A percentile compares a stretch with the other conserved stretches of the same genome.
Evolutionary conservation across 2,329 filamentous ascomycete species (phyloP).

Genomic region (Cladophialophora psammophila): DNA sequence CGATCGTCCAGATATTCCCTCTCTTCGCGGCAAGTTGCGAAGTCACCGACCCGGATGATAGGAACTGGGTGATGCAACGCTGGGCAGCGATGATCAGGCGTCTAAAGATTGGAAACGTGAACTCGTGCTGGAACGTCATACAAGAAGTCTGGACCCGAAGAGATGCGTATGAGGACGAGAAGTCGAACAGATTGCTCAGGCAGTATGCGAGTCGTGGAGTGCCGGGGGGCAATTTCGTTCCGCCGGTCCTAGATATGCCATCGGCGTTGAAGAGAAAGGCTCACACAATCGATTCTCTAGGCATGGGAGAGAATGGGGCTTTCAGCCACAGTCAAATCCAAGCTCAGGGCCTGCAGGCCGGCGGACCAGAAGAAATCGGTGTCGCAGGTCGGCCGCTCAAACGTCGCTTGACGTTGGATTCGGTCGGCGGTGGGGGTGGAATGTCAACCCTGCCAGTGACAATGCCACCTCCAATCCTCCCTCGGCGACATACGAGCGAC

Average conservation of each 20-base stretch:
- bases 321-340: constrained; percentile 16
- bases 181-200: constrained; percentile 44
- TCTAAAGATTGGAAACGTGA: constrained; percentile 72
- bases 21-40: constrained; percentile 73
- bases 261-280: constrained; percentile 35
- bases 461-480: constrained; percentile 9
- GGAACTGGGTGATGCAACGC: constrained; percentile 68
- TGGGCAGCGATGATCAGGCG: constrained; percentile 68
- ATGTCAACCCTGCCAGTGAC: constrained; percentile 7
- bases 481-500: constrained; percentile 44
- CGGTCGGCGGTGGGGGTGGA: constrained; percentile 4
- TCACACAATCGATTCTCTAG: constrained; percentile 11
- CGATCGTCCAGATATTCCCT: constrained; percentile 74
- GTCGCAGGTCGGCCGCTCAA: constrained; percentile 21
- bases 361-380: constrained; percentile 15
- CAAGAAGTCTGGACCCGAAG: constrained; percentile 71
- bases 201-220: constrained; percentile 56
- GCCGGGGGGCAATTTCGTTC: constrained; percentile 32
- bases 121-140: constrained; percentile 69
- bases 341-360: constrained; percentile 6
- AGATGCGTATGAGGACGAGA: constrained; percentile 60
- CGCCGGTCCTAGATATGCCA: constrained; percentile 33
- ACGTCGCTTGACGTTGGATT: constrained; percentile 23
- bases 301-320: constrained; percentile 13
- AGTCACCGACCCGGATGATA: constrained; percentile 64